A percentile compares a stretch with the other conserved stretches of the same genome.
These are phyloP conservation scores for Fusarium falciforme DNA, from an alignment of 2,329 filamentous ascomycete genomes.

Conservation along the genomic window DNA sequence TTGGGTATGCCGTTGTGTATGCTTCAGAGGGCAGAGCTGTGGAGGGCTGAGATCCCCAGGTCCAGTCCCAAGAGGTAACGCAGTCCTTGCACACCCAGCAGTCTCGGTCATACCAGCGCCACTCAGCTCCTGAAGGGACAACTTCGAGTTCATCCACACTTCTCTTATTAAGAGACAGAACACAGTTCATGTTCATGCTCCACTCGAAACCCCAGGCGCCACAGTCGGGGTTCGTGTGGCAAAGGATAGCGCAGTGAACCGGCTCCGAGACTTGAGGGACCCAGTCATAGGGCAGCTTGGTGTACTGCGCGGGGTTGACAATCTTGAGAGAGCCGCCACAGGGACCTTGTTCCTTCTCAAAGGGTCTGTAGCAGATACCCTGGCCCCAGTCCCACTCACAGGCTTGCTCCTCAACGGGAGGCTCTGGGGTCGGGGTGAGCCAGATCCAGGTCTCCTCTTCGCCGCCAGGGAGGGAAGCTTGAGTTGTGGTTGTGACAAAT, in stretches of 20 bases:
- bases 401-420: neutral
- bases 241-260: neutral
- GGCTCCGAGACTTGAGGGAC: neutral
- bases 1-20: neutral
- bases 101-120: neutral
- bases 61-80: slow-evolving; percentile 1
- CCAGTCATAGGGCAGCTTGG: neutral
- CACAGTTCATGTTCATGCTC: slow-evolving; percentile 4
- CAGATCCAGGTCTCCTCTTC: neutral
- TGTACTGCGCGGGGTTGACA: neutral
- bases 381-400: neutral
- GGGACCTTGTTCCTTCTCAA: neutral
- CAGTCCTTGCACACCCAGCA: slow-evolving; percentile 5
- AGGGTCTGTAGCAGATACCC: neutral
- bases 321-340: neutral
- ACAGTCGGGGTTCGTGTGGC: neutral
- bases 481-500: neutral
- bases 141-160: neutral
- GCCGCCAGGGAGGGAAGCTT: neutral
- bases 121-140: neutral
- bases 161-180: neutral
- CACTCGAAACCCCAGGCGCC: slow-evolving; percentile 2
- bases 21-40: neutral
- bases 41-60: neutral
- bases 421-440: neutral